These are phyloP conservation scores for Davidsoniella neocaledoniae DNA, from an alignment of 2,329 filamentous ascomycete species.

Conservation along the genomic window DNA sequence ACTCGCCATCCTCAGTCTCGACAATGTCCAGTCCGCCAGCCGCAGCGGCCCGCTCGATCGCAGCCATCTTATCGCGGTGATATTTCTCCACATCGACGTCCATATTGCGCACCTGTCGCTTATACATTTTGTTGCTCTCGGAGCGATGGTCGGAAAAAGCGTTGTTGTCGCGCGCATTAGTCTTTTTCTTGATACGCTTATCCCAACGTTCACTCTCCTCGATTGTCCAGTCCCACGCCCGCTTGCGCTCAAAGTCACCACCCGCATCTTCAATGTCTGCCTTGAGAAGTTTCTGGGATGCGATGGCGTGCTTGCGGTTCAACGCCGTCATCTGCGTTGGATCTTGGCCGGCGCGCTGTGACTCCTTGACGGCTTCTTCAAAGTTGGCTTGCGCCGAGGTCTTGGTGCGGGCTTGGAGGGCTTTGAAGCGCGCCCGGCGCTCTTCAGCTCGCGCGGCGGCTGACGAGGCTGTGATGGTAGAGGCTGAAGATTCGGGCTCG, in stretches of 20 bases:
- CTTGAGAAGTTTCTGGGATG: slow-evolving; percentile 83
- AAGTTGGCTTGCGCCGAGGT: slow-evolving; percentile 57
- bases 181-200: slow-evolving; percentile 72
- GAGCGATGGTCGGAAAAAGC: slow-evolving; percentile 79
- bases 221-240: slow-evolving; percentile 96
- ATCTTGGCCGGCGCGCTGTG: slow-evolving; percentile 61
- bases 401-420: slow-evolving; percentile 67
- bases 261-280: slow-evolving; percentile 72
- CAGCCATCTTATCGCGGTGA: slow-evolving; percentile 67
- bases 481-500: slow-evolving; percentile 8
- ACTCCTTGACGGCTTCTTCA: slow-evolving; percentile 69
- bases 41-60: slow-evolving; percentile 69
- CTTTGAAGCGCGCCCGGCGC: slow-evolving; percentile 68
- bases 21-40: slow-evolving; percentile 80
- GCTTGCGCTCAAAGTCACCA: slow-evolving; percentile 91
- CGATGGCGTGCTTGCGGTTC: slow-evolving; percentile 73
- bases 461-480: slow-evolving; percentile 8
- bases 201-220: slow-evolving; percentile 95
- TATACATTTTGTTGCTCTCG: slow-evolving; percentile 85
- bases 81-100: slow-evolving; percentile 66
- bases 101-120: slow-evolving; percentile 68
- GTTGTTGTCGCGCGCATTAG: slow-evolving; percentile 62
- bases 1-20: slow-evolving; percentile 85
- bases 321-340: slow-evolving; percentile 60
- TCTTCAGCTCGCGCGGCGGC: slow-evolving; percentile 39